A percentile compares a stretch with the other conserved stretches of the same genome.
phyloP scores from a whole-genome alignment of 2,329 filamentous ascomycete genomes.

The Mollisiaceae sp. region DNA sequence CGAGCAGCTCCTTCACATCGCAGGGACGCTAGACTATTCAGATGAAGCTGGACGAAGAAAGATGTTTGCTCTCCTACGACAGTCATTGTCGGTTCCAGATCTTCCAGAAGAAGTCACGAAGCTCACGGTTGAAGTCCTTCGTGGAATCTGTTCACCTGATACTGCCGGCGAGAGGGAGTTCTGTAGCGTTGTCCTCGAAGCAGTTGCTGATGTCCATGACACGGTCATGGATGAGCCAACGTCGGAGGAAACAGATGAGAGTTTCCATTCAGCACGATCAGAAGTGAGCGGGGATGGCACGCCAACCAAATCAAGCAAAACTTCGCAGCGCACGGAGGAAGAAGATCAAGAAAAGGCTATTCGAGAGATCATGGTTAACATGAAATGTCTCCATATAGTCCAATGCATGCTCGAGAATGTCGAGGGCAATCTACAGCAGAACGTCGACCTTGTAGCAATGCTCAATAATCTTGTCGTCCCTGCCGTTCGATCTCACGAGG shows the following conservation, averaged over 20 bases:
- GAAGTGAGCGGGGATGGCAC: slow-evolving; percentile 75
- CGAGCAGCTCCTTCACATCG: slow-evolving; percentile 92
- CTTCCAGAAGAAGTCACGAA: slow-evolving; percentile 93
- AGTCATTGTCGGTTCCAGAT: slow-evolving; percentile 83
- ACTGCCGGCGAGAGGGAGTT: slow-evolving; percentile 80
- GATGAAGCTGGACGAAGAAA: slow-evolving; percentile 94
- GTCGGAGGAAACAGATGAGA: slow-evolving; percentile 70
- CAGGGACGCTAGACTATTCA: slow-evolving; percentile 92
- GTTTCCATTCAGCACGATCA: slow-evolving; percentile 92
- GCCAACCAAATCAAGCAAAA: slow-evolving; percentile 49
- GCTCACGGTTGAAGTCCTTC: slow-evolving; percentile 80
- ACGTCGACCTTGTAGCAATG: slow-evolving; percentile 94
- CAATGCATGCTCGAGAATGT: slow-evolving; percentile 98
- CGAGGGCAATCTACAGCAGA: slow-evolving; percentile 83
- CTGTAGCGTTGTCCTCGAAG: slow-evolving; percentile 85
- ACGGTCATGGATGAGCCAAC: slow-evolving; percentile 77
- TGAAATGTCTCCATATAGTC: slow-evolving; percentile 97
- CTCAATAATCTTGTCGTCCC: slow-evolving; percentile 96
- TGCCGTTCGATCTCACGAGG: slow-evolving; percentile 90
- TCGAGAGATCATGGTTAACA: slow-evolving; percentile 92
- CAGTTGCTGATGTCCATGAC: slow-evolving; percentile 95
- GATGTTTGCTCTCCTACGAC: slow-evolving; percentile 91
- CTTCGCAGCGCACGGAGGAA: slow-evolving; percentile 59
- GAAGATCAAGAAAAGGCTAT: slow-evolving; percentile 77
- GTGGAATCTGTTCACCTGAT: slow-evolving; percentile 80